Evolutionary conservation across 495 filamentous ascomycete species (phyloP).

Genomic region (Penicillium goetzii): DNA sequence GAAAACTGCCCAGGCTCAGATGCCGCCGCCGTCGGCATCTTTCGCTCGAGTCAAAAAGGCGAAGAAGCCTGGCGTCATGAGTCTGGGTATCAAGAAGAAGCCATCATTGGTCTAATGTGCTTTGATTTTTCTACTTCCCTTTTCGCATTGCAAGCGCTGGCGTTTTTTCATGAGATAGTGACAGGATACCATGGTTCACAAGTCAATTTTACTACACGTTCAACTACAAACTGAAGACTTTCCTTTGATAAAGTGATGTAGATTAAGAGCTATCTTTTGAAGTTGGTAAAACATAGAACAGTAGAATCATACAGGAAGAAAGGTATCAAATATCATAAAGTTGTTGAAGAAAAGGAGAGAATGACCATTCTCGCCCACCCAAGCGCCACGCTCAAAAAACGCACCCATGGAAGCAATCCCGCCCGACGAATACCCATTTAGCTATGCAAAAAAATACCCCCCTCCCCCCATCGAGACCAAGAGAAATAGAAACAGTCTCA

Average conservation of each 20-base stretch:
- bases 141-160: slow-evolving; percentile 20
- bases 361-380: slow-evolving; percentile 10
- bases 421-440: slow-evolving; percentile 27
- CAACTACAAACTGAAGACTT: not conserved
- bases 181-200: slow-evolving; percentile 3
- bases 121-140: not conserved
- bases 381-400: slow-evolving; percentile 45
- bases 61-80: slow-evolving; percentile 74
- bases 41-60: slow-evolving; percentile 82
- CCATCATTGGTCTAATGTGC: slow-evolving; percentile 50
- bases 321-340: slow-evolving; percentile 34
- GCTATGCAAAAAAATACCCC: slow-evolving; percentile 24
- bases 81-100: slow-evolving; percentile 93
- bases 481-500: slow-evolving; percentile 14
- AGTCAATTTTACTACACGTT: not conserved
- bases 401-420: slow-evolving; percentile 24
- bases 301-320: slow-evolving; percentile 31
- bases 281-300: slow-evolving; percentile 17
- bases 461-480: slow-evolving; percentile 13
- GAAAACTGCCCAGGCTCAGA: slow-evolving; percentile 30
- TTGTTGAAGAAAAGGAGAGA: slow-evolving; percentile 13
- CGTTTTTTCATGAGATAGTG: slow-evolving; percentile 16
- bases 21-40: slow-evolving; percentile 61
- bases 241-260: slow-evolving; percentile 16
- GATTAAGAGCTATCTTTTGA: slow-evolving; percentile 18